phyloP scores from a whole-genome alignment of 1,139 yeast genomes.

The Pichia sp. region DNA sequence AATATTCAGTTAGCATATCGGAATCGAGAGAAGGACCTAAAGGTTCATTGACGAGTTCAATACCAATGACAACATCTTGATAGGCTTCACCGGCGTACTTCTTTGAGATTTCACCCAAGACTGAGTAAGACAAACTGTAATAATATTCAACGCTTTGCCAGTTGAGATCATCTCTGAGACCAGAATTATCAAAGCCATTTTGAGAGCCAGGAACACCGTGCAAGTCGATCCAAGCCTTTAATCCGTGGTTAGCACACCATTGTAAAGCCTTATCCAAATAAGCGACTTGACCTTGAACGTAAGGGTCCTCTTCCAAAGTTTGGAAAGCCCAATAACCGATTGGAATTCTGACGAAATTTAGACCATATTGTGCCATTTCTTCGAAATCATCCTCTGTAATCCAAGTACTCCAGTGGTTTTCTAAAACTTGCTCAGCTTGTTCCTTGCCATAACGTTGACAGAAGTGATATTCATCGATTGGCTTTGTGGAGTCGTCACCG shows the following conservation, averaged over 20 bases:
- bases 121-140: conserved; percentile 38
- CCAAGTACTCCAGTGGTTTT: conserved; percentile 49
- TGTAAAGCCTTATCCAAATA: conserved; percentile 58
- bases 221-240: conserved; percentile 85
- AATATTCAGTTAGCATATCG: conserved; percentile 34
- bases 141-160: conserved; percentile 51
- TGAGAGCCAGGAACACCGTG: conserved; percentile 99
- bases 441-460: conserved; percentile 41
- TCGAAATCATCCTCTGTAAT: conserved; percentile 48
- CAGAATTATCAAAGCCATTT: conserved; percentile 95
- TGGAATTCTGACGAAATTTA: conserved; percentile 58
- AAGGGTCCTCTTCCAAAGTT: conserved; percentile 44
- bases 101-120: conserved; percentile 36
- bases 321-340: conserved; percentile 66
- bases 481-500: conserved; percentile 27
- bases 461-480: conserved; percentile 55
- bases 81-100: conserved; percentile 40
- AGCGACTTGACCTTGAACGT: conserved; percentile 47
- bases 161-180: conserved; percentile 57
- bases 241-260: conserved; percentile 59
- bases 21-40: conserved; percentile 37
- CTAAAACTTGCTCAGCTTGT: conserved; percentile 36
- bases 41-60: conserved; percentile 66
- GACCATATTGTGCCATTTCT: conserved; percentile 40
- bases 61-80: conserved; percentile 47